A percentile compares a stretch with the other conserved stretches of the same genome.
Conservation (phyloP, 73 alveolate genomes). For the Tetrahymena elliotti region DNA sequence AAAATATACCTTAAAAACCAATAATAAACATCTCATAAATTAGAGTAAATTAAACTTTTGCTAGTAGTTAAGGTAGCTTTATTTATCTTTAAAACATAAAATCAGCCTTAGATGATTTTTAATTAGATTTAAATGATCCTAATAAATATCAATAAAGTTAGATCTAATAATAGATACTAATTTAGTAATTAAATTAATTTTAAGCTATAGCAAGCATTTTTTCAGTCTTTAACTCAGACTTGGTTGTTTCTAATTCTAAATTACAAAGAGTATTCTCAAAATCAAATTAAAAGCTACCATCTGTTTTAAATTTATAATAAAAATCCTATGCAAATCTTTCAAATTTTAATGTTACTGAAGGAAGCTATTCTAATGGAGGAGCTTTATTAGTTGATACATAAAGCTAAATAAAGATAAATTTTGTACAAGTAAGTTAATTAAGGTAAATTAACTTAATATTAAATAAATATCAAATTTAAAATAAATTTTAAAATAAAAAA, state of each 20-base stretch:
- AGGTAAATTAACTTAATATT: neutral
- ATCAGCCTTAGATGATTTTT: neutral
- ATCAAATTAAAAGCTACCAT: neutral
- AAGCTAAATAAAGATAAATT: neutral
- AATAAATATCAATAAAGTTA: neutral
- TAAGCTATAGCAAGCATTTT: neutral
- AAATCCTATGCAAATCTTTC: neutral
- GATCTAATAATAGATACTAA: neutral
- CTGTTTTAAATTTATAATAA: neutral
- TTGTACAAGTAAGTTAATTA: neutral
- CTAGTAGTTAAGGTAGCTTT: neutral
- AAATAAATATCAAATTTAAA: neutral
- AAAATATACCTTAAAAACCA: neutral
- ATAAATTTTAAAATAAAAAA: neutral
- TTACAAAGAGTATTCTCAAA: neutral
- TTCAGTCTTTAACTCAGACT: neutral
- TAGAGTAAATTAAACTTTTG: neutral
- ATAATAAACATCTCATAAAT: neutral
- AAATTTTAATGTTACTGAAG: neutral
- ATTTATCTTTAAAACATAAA: neutral
- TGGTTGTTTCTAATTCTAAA: neutral
- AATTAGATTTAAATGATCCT: neutral
- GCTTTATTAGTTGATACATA: neutral
- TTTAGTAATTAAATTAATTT: neutral
- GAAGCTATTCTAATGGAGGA: neutral